Evolutionary conservation across 2,329 filamentous ascomycete genomes (phyloP), one percentile per base, ranked within the genome.

Genomic region (Acrocalymma vagum): DNA sequence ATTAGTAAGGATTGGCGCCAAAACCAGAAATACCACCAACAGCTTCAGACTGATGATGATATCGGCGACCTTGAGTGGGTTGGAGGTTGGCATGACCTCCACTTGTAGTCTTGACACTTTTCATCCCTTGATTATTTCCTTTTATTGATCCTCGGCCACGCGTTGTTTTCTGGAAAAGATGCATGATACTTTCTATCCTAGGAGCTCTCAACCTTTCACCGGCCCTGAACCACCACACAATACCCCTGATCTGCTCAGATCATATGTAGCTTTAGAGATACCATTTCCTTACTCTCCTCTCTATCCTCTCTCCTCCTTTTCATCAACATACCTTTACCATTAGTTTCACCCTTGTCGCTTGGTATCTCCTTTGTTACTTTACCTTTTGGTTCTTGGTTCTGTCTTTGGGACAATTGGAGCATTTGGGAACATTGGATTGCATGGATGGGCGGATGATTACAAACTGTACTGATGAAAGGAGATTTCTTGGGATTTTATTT

Each of bases 61-160:
- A 81, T 89, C 70, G 86, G 85, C 65, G 88, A 93, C 65, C 75
- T 92, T 78, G 91, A 95, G 83, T 95, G 93, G 86, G 90, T 96
- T 84, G 91, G 91, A 78, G 90, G 88, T 75, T 95, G 89, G 84
- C 85, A 88, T 71, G 84, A 85, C 68, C 77, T 82, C 70, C 80
- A 83, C 71, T 78, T 83, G 71, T 83, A 81, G 78, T 74, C 64
- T 67, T 68, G 66, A 68, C 65, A 62, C 60, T 61, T 61, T 57
- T 59, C 56, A 67, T 67, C 64, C 58, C 58, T 65, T 61, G 49
- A 46, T 54, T 52, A 53, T 57, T 58, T 55, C 42, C 36, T 53
- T 48, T n/a, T n/a, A n/a, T n/a, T n/a, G n/a, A n/a, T n/a, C n/a
- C n/a, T n/a, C n/a, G n/a, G n/a, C n/a, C n/a, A 45, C 41, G 39